Evolutionary conservation across 768 basidiomycete genomes (phyloP), one percentile per base, ranked within the genome.

Genomic region (Fomitopsis pulvina): DNA sequence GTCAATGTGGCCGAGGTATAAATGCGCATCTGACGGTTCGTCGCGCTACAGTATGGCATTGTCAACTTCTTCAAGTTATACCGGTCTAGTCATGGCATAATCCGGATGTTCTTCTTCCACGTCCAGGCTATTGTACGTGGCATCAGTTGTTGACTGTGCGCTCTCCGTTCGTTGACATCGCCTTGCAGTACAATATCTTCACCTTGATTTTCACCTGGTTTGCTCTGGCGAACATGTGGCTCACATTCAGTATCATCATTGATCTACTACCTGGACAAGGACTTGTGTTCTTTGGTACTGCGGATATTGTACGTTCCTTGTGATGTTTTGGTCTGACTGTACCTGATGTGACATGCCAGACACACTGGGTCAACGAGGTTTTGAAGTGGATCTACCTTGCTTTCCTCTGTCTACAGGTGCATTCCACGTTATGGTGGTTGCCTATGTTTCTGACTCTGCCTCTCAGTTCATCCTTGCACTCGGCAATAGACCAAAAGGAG

Each of bases 71-170:
- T 87, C 74, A 76, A 79, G 55, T 76, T 95, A 45, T 98, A 96
- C 69, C 78, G 76, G 57, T 92, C 89, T 25, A 79, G 83, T 11
- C 94, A 97, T 60, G 87, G 87, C 24, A 77, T 90, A 47, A 77
- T 95, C 55, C 83, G 95, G 62, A 91, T 98, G 87, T 86, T 98
- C 73, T 92, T 97, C 75, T 83, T 99, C 66, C 94, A 97, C 62
- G 61, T 99, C 41, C 95, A 98, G 68, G 93, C 83, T 37, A 51
- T 97, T 47, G 91, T 92, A 64, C 54, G 85, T 74, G 0, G 14
- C 34, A 37, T 37, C 14, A 5, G 20, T 20, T 25, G 25, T 21
- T 21, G 22, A 25, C 16, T 41, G 6, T 28, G 5, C 22, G 28
- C 11, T 32, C 3, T 20, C n/a, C 34, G 2, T 43, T 38, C 16